These are phyloP conservation scores for Russula sp. DNA, from an alignment of 768 basidiomycete genomes.

Conservation along the genomic window DNA sequence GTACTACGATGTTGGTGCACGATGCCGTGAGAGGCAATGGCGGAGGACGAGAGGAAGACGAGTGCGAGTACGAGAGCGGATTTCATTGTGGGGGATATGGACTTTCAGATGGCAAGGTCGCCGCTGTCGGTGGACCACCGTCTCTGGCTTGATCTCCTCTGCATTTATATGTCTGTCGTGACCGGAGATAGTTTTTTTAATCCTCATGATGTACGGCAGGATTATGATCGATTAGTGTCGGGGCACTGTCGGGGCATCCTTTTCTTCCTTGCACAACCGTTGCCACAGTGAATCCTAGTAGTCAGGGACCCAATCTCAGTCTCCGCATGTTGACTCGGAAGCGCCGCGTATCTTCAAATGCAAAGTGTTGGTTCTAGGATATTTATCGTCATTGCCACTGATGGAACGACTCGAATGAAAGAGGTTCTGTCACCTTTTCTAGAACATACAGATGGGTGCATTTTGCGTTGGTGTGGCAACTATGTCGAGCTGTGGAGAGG, in stretches of 20 bases:
- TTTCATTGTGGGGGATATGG: neutral
- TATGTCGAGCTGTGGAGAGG: too few relatives aligned
- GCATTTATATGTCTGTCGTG: constrained; percentile 6
- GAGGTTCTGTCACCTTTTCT: too few relatives aligned
- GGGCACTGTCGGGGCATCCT: too few relatives aligned
- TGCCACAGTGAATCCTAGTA: neutral
- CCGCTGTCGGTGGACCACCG: neutral
- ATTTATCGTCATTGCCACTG: too few relatives aligned
- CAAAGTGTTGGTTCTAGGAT: too few relatives aligned
- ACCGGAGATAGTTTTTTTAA: neutral
- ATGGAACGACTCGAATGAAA: too few relatives aligned
- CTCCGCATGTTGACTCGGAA: neutral
- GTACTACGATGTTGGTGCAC: neutral
- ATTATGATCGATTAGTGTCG: neutral
- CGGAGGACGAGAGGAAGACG: neutral
- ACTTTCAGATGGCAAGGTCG: neutral
- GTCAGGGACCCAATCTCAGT: too few relatives aligned
- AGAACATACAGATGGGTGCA: too few relatives aligned
- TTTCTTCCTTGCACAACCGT: neutral
- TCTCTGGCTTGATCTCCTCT: neutral
- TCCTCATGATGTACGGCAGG: neutral
- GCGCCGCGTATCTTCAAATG: neutral
- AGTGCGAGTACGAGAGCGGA: neutral
- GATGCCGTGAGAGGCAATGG: neutral
- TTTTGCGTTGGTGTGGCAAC: too few relatives aligned